Percentiles rank a stretch among this genome's conserved stretches.
Conservation (phyloP, 2,329 filamentous ascomycete genomes). For the Aspergillus pseudoterreus region DNA sequence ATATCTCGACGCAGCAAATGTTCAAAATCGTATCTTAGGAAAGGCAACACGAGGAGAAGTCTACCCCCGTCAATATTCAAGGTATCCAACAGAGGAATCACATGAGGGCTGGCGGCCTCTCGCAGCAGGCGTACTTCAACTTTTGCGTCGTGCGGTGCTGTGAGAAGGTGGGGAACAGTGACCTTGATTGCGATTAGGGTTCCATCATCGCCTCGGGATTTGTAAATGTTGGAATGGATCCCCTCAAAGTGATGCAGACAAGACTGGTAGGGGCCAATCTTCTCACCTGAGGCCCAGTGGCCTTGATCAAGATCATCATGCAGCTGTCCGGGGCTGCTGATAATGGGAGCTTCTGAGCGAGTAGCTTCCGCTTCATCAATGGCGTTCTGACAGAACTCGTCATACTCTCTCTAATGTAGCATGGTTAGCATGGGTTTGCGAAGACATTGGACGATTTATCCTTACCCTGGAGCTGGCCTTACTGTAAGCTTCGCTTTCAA, state of each 20-base stretch:
- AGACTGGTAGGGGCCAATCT: conserved; percentile 54
- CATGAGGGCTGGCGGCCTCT: conserved; percentile 53
- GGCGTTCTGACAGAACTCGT: conserved; percentile 39
- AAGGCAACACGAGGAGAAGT: conserved; percentile 81
- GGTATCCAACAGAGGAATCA: conserved; percentile 68
- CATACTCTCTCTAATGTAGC: conserved; percentile 54
- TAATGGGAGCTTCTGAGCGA: conserved; percentile 18
- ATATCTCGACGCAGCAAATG: conserved; percentile 56
- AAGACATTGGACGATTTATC: not conserved
- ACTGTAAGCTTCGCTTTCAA: conserved; percentile 52
- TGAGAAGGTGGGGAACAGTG: conserved; percentile 68
- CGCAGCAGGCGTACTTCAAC: conserved; percentile 75
- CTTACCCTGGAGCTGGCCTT: conserved; percentile 35
- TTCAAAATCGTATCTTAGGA: conserved; percentile 69
- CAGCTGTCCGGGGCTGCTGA: conserved; percentile 19
- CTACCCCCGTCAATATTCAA: conserved; percentile 67
- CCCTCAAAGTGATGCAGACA: conserved; percentile 61
- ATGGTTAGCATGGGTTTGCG: conserved; percentile 2
- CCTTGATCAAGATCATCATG: conserved; percentile 20
- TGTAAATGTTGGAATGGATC: conserved; percentile 79
- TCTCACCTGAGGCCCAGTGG: conserved; percentile 29
- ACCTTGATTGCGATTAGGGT: conserved; percentile 73
- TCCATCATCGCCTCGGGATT: conserved; percentile 48
- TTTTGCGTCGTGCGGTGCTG: conserved; percentile 76
- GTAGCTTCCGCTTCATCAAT: conserved; percentile 30